A percentile compares a stretch with the other conserved stretches of the same genome.
Conservation (phyloP, 2,329 filamentous ascomycete species). For the Aspergillaceae sp. region DNA sequence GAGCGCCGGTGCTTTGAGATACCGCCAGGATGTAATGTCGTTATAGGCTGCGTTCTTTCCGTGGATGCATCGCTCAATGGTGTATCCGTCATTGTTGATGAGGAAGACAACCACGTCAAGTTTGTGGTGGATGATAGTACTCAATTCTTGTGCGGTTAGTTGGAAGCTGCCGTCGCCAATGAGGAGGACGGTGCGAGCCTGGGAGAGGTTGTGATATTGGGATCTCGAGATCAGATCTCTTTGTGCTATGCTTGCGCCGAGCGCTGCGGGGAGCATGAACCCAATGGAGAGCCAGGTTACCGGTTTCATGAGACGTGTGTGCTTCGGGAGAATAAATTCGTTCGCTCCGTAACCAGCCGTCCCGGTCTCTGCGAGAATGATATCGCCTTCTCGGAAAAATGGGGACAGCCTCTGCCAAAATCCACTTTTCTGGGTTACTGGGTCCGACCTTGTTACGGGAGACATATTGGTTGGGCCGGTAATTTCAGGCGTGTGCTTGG, state of each 20-base stretch:
- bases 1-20: constrained; percentile 41
- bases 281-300: constrained; percentile 54
- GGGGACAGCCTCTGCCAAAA: constrained; percentile 42
- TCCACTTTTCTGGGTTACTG: constrained; percentile 42
- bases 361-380: constrained; percentile 51
- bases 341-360: constrained; percentile 49
- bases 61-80: constrained; percentile 51
- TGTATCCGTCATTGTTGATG: constrained; percentile 54
- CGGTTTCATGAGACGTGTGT: constrained; percentile 42
- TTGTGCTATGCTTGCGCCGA: constrained; percentile 48
- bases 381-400: constrained; percentile 46
- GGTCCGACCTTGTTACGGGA: constrained; percentile 19
- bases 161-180: constrained; percentile 59
- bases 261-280: constrained; percentile 51
- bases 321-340: constrained; percentile 42
- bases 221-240: constrained; percentile 13
- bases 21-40: constrained; percentile 46
- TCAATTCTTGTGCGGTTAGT: constrained; percentile 58
- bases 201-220: constrained; percentile 11
- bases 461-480: constrained; percentile 39
- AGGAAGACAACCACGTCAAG: constrained; percentile 44
- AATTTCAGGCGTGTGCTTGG: constrained; percentile 21
- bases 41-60: constrained; percentile 48
- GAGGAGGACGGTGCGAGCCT: constrained; percentile 46
- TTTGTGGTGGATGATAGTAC: constrained; percentile 51